phyloP scores from a whole-genome alignment of 2,329 filamentous ascomycete genomes.

The Orbilia javanica region DNA sequence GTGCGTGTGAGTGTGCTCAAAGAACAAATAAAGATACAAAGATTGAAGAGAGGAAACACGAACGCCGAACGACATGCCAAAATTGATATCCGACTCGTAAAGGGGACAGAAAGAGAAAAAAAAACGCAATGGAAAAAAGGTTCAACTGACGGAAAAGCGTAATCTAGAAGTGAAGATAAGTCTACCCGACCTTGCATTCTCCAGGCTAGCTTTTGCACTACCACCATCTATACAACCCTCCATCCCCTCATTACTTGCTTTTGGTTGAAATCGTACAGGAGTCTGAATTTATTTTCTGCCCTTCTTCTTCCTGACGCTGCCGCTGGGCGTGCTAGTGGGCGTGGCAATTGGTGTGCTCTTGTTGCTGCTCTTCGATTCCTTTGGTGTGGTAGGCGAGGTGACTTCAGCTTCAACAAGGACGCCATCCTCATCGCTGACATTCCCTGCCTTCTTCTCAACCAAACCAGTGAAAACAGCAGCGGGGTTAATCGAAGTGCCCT shows the following conservation, averaged over 20 bases:
- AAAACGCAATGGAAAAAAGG: conserved; percentile 58
- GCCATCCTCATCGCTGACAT: conserved; percentile 76
- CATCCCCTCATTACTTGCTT: not conserved
- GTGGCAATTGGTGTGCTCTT: conserved; percentile 50
- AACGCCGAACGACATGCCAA: conserved; percentile 59
- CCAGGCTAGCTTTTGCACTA: not conserved
- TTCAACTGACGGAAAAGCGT: not conserved
- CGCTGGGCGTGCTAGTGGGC: conserved; percentile 40
- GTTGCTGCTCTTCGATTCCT: conserved; percentile 24
- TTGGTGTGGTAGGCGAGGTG: conserved; percentile 14
- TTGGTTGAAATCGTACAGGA: not conserved
- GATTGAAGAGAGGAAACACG: conserved; percentile 48
- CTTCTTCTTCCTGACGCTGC: conserved; percentile 59
- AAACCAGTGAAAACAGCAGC: conserved; percentile 63
- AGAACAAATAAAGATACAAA: conserved; percentile 15
- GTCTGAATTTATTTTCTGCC: conserved; percentile 54
- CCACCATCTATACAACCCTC: not conserved
- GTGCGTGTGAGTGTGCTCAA: conserved; percentile 8
- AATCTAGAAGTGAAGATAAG: conserved; percentile 17
- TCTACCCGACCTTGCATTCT: conserved; percentile 2
- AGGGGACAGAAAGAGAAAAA: conserved; percentile 58
- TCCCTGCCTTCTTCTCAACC: conserved; percentile 62
- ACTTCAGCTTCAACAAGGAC: conserved; percentile 77
- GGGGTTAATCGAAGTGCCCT: conserved; percentile 52
- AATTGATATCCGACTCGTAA: conserved; percentile 41